Percentiles rank a stretch among this genome's conserved stretches.
phyloP scores from a whole-genome alignment of 495 filamentous ascomycete genomes.

The Elasticomyces elasticus region DNA sequence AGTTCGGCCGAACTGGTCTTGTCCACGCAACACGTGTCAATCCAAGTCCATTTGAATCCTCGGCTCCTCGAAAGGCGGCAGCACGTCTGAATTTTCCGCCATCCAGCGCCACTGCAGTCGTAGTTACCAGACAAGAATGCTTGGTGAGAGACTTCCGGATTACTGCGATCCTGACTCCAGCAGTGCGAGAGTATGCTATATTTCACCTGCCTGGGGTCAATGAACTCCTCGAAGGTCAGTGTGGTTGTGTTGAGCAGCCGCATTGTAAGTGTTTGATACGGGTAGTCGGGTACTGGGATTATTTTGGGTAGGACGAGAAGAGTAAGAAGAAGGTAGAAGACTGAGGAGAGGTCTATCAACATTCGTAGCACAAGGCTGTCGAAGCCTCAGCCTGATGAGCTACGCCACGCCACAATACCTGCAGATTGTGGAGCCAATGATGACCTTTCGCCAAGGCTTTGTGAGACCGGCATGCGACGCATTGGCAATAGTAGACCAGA shows the following conservation, averaged over 20 bases:
- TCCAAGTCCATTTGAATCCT: constrained; percentile 5
- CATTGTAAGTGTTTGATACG: not conserved
- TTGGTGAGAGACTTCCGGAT: not conserved
- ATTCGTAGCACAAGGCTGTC: no score
- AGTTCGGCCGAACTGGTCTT: constrained; percentile 16
- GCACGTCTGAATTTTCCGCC: not conserved
- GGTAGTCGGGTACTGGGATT: not conserved
- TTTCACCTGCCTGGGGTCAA: not conserved
- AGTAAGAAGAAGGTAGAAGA: no score
- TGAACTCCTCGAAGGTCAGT: not conserved
- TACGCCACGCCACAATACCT: no score
- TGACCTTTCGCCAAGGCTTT: no score
- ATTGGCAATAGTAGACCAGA: no score
- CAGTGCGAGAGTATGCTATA: constrained; percentile 19
- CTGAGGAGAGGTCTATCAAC: no score
- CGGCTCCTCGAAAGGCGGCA: not conserved
- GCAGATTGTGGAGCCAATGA: no score
- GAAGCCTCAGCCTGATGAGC: no score
- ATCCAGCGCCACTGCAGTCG: not conserved
- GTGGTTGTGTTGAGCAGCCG: not conserved
- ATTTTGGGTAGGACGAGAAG: no score
- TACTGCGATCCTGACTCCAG: not conserved
- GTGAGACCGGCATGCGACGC: no score
- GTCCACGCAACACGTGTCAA: constrained; percentile 16
- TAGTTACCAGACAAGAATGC: not conserved